Base-by-base conservation (phyloP, 2,329 filamentous ascomycete species). In the Stylonectria norvegica region DNA sequence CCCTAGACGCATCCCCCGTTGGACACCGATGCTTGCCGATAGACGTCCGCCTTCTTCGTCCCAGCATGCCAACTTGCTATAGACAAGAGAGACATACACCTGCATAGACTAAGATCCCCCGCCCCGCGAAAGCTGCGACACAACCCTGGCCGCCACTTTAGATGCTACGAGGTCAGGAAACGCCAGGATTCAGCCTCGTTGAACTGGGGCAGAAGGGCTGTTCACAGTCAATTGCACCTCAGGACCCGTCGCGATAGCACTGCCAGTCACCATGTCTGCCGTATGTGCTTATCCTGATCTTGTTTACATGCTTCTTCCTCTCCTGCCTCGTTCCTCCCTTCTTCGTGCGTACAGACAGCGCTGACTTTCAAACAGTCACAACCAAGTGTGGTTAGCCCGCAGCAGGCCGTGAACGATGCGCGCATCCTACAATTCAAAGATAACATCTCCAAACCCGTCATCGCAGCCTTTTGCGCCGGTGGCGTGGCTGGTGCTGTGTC, bases 401-500 rank as follows among this genome's bases (percentile, higher is more conserved):
- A 49, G 18, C 50, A 57, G 30, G 50, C 58, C 33, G 54, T 59
- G 33, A 44, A 54, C 22, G 42, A 57, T 43, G 50, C 47, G 27
- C 52, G 53, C 20, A 36, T 56, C 15, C 36, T 59, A 19, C 66
- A 69, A 20, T 49, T 76, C 37, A 67, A 64, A 33, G 68, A 75
- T 36, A 67, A 72, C 44, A 40, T 96, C 48, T 85, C 89, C 8
- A 86, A 95, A 49, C 90, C 91, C 4, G 83, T 96, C 27, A 70
- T 89, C 22, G 91, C 93, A 29, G 90, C 93, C 22, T 98, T 98
- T 60, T 85, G 94, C 58, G 93, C 89, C 20, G 93, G 93, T 47
- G 93, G 93, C 52, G 82, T 96, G 16, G 93, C 93, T 12, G 93
- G 93, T 43, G 93, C 93, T 30, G 91, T 98, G n/a, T 97, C 93